phyloP scores from a whole-genome alignment of 2,329 filamentous ascomycete genomes.

The Fusarium pilosicola region DNA sequence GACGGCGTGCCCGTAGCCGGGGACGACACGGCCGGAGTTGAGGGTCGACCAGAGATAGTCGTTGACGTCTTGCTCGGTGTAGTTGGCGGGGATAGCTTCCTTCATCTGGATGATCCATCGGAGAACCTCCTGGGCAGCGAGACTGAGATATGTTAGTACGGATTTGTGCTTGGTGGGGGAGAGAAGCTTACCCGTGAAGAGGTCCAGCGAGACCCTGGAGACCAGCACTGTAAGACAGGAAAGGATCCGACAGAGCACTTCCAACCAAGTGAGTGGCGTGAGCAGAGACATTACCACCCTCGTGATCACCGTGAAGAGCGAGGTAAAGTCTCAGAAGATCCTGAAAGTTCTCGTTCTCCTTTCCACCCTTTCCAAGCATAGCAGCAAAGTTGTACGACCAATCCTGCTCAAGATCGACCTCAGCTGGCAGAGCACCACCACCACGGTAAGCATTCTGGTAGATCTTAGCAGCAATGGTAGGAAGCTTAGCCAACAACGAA shows the following conservation, averaged over 20 bases:
- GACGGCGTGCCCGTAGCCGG: constrained; percentile 94
- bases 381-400: constrained; percentile 99
- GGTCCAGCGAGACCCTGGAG: constrained; percentile 96
- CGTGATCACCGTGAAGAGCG: constrained; percentile 96
- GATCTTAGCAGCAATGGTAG: constrained; percentile 95
- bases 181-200: constrained; percentile 60
- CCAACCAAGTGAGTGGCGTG: constrained; percentile 96
- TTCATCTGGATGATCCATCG: constrained; percentile 98
- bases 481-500: constrained; percentile 92
- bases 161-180: accelerated
- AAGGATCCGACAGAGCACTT: constrained; percentile 92
- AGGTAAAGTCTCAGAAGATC: constrained; percentile 94
- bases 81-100: constrained; percentile 79
- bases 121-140: constrained; percentile 96
- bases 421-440: constrained; percentile 75
- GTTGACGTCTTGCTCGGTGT: constrained; percentile 83
- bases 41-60: constrained; percentile 93
- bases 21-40: constrained; percentile 92
- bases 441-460: constrained; percentile 91
- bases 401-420: constrained; percentile 86
- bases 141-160: constrained; percentile 53
- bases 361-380: constrained; percentile 90
- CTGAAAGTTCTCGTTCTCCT: constrained; percentile 92
- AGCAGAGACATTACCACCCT: constrained; percentile 96
- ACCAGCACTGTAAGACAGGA: constrained; percentile 95